These are phyloP conservation scores for Mucor circinelloides DNA, from an alignment of 371 early-diverging fungal genomes.

Conservation along the genomic window DNA sequence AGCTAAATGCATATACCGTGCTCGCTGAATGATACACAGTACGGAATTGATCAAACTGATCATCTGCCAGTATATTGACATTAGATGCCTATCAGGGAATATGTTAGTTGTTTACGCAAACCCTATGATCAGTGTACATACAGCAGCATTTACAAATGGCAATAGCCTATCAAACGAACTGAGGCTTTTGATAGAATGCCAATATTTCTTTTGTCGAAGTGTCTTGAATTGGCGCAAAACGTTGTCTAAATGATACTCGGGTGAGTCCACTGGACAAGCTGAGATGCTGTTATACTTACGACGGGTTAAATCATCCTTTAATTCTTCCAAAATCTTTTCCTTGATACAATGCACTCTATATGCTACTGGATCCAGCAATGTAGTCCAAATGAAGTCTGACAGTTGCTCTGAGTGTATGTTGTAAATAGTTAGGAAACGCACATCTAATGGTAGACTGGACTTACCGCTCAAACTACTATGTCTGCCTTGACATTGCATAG, in stretches of 20 bases:
- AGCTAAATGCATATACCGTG: slow-evolving; percentile 41
- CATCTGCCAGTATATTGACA: slow-evolving; percentile 35
- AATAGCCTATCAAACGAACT: slow-evolving; percentile 49
- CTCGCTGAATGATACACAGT: slow-evolving; percentile 40
- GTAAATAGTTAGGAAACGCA: background rate
- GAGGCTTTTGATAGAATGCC: slow-evolving; percentile 57
- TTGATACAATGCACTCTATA: slow-evolving; percentile 36
- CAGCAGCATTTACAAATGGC: slow-evolving; percentile 45
- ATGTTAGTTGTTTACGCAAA: background rate
- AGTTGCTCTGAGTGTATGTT: slow-evolving; percentile 29
- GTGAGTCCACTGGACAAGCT: background rate
- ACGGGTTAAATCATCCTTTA: slow-evolving; percentile 29
- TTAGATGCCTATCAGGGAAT: slow-evolving; percentile 1
- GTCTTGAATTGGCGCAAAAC: slow-evolving; percentile 40
- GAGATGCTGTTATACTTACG: slow-evolving; percentile 21
- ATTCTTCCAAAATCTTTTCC: slow-evolving; percentile 12
- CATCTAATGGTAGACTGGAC: background rate
- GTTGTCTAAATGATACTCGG: slow-evolving; percentile 23
- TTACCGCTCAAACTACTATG: slow-evolving; percentile 26
- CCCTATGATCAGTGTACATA: slow-evolving; percentile 13
- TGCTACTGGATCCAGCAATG: slow-evolving; percentile 47
- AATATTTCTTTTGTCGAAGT: slow-evolving; percentile 56
- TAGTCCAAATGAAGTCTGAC: slow-evolving; percentile 45
- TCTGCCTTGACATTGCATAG: slow-evolving; percentile 39
- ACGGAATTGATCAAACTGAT: slow-evolving; percentile 24